Conservation (phyloP, 805 yeast genomes). For the Tanozyma kutaoensis region DNA sequence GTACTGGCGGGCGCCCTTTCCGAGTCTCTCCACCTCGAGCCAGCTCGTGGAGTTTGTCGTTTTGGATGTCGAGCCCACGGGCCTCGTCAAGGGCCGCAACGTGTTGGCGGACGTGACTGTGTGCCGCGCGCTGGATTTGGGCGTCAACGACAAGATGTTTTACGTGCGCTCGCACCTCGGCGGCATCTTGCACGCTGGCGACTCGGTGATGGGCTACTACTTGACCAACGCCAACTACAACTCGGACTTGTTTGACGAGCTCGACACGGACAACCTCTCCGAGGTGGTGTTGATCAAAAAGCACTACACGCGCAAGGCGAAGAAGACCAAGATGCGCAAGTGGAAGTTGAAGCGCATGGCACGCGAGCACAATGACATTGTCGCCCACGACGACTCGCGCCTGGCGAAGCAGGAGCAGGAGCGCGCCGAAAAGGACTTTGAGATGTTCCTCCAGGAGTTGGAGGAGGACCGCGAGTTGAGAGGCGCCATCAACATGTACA, state of each 20-base stretch:
- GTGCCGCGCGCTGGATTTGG: constrained; percentile 82
- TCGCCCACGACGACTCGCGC: constrained; percentile 55
- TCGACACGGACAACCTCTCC: constrained; percentile 51
- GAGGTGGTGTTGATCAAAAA: constrained; percentile 87
- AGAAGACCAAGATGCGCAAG: constrained; percentile 63
- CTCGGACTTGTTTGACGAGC: constrained; percentile 68
- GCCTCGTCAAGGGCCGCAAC: constrained; percentile 59
- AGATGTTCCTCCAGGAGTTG: constrained; percentile 87
- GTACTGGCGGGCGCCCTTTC: constrained; percentile 78
- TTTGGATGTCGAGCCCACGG: constrained; percentile 88
- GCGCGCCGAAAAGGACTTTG: constrained; percentile 90
- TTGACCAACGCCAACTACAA: constrained; percentile 79
- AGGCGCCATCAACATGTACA: constrained; percentile 80
- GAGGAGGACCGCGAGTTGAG: constrained; percentile 96
- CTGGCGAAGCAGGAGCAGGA: constrained; percentile 81
- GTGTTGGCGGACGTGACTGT: constrained; percentile 85
- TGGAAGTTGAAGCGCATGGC: constrained; percentile 98
- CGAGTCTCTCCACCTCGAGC: constrained; percentile 59
- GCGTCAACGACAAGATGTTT: constrained; percentile 69
- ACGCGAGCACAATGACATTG: constrained; percentile 80
- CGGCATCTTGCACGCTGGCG: constrained; percentile 92
- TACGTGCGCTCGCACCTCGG: constrained; percentile 89
- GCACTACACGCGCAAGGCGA: constrained; percentile 66
- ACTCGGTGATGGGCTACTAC: constrained; percentile 85
- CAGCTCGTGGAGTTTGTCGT: constrained; percentile 80